Percentiles rank a stretch among this genome's conserved stretches.
Conservation (phyloP, 1,284 basidiomycete genomes). For the Cutaneotrichosporon cyanovorans region DNA sequence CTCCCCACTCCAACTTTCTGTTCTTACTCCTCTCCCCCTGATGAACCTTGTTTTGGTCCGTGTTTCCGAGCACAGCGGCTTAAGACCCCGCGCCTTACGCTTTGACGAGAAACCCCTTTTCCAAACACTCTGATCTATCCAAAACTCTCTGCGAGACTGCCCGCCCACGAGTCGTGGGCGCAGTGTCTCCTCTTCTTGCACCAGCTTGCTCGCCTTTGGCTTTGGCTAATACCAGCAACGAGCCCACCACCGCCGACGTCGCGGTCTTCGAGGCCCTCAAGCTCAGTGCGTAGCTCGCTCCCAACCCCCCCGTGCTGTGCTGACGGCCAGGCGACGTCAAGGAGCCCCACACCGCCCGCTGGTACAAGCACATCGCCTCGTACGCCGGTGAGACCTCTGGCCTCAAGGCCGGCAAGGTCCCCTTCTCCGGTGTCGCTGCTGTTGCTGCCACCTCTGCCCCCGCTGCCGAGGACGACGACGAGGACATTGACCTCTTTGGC, state of each 20-base stretch:
- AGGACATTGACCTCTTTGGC: conserved; percentile 88
- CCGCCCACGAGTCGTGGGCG: not conserved
- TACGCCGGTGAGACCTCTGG: conserved; percentile 69
- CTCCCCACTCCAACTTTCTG: not conserved
- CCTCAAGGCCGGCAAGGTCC: conserved; percentile 76
- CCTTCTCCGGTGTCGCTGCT: conserved; percentile 61
- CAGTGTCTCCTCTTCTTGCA: not conserved
- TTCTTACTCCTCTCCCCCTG: conserved; percentile 27
- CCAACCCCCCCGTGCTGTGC: not conserved
- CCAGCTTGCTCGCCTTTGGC: conserved; percentile 12
- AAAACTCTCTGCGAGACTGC: conserved; percentile 6
- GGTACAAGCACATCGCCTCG: conserved; percentile 91
- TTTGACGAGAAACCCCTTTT: conserved; percentile 46
- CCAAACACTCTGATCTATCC: conserved; percentile 91
- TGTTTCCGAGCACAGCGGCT: conserved; percentile 95
- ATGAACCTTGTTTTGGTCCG: conserved; percentile 93
- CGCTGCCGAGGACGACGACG: conserved; percentile 52
- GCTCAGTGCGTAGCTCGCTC: conserved; percentile 3
- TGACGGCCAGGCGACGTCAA: conserved; percentile 51
- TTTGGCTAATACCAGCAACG: conserved; percentile 58
- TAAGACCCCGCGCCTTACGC: conserved; percentile 78
- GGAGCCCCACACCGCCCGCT: conserved; percentile 74
- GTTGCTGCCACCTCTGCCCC: conserved; percentile 44
- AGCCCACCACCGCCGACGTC: conserved; percentile 94
- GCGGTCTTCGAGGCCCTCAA: conserved; percentile 69